phyloP scores from a whole-genome alignment of 2,329 filamentous ascomycete species.

The Laburnicola sp. region DNA sequence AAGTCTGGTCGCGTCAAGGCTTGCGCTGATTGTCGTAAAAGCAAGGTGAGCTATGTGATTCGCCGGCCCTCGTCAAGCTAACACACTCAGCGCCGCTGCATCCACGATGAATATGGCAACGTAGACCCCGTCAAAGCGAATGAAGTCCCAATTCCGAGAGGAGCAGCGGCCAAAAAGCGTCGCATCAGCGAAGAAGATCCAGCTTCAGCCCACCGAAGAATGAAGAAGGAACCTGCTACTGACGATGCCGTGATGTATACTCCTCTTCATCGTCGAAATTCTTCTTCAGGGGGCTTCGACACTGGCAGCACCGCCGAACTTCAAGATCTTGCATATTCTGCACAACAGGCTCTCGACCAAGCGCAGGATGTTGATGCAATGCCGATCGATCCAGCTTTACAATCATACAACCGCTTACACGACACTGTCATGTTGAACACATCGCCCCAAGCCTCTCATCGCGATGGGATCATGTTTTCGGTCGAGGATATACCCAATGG shows the following conservation, averaged over 20 bases:
- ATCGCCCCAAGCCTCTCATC: conserved; percentile 20
- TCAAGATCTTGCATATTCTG: conserved; percentile 35
- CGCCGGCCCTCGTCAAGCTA: conserved; percentile 13
- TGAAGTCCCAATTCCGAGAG: conserved; percentile 63
- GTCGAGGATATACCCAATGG: conserved; percentile 35
- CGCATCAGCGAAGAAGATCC: conserved; percentile 44
- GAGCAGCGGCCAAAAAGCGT: conserved; percentile 59
- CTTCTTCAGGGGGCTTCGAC: conserved; percentile 24
- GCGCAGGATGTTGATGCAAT: conserved; percentile 28
- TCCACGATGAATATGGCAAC: conserved; percentile 66
- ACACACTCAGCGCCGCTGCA: conserved; percentile 62
- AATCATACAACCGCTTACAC: conserved; percentile 24
- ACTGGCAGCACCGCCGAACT: conserved; percentile 24
- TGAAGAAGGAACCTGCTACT: conserved; percentile 32
- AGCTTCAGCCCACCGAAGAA: conserved; percentile 25
- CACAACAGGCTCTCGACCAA: conserved; percentile 32
- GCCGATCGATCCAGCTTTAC: conserved; percentile 35
- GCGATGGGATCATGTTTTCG: conserved; percentile 38
- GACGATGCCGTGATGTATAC: conserved; percentile 28
- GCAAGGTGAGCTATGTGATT: conserved; percentile 57
- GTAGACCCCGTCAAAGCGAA: conserved; percentile 66
- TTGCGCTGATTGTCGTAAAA: conserved; percentile 68
- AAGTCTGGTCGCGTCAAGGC: conserved; percentile 65
- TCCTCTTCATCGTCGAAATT: conserved; percentile 29
- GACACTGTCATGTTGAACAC: conserved; percentile 20